Percentiles rank a stretch among this genome's conserved stretches.
Evolutionary conservation across 768 basidiomycete species (phyloP).

Genomic region (Russula griseocarnosa): DNA sequence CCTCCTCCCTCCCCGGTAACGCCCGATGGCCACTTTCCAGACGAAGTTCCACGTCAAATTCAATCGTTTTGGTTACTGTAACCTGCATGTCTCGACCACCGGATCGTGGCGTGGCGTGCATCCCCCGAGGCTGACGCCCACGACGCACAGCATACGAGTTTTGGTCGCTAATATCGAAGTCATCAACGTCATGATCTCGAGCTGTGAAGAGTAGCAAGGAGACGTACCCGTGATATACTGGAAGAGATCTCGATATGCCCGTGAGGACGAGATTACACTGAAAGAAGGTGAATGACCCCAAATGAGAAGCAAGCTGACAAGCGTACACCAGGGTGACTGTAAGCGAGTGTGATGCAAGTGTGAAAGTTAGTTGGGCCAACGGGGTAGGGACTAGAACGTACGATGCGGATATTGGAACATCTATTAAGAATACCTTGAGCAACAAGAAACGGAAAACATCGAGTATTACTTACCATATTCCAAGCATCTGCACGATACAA

Average conservation of each 20-base stretch:
- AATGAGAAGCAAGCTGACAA: not conserved
- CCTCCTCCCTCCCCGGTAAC: not conserved
- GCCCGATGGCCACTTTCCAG: not conserved
- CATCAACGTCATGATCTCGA: not conserved
- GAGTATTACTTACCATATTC: slow-evolving; percentile 20
- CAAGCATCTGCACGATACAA: slow-evolving; percentile 15
- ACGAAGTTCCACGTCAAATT: slow-evolving; percentile 24
- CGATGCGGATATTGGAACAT: slow-evolving; percentile 28
- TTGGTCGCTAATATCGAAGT: slow-evolving; percentile 11
- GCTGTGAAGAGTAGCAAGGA: not conserved
- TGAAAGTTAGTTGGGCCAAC: not conserved
- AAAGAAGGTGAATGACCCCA: not conserved
- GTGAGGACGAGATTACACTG: slow-evolving; percentile 25
- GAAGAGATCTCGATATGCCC: slow-evolving; percentile 27
- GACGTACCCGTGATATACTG: slow-evolving; percentile 25
- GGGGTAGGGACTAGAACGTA: not conserved
- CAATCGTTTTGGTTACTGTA: slow-evolving; percentile 23
- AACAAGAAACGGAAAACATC: not conserved
- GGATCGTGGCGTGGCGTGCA: not conserved
- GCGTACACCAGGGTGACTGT: slow-evolving; percentile 23
- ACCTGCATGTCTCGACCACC: slow-evolving; percentile 20
- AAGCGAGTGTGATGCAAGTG: not conserved
- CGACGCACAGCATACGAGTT: slow-evolving; percentile 1
- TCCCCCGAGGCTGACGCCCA: slow-evolving; percentile 16
- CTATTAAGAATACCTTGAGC: slow-evolving; percentile 2